Conservation (phyloP, 2,329 filamentous ascomycete genomes). For the Botrytis paeoniae region DNA sequence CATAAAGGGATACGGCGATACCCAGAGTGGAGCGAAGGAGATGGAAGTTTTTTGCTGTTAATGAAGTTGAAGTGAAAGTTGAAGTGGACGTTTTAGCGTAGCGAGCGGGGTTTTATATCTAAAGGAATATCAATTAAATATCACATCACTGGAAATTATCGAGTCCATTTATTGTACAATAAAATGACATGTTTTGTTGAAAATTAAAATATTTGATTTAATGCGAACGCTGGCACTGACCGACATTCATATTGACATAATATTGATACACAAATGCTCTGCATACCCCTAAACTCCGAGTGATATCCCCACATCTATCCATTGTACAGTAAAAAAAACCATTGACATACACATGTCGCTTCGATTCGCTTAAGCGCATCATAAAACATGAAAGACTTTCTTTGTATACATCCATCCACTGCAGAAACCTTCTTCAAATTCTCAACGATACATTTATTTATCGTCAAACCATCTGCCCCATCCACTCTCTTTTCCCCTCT, state of each 20-base stretch:
- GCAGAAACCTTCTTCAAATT: not conserved
- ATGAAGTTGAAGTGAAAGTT: not conserved
- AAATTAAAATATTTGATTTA: not conserved
- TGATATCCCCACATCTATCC: not conserved
- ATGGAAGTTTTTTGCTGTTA: not conserved
- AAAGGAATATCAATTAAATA: not conserved
- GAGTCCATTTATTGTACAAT: not conserved
- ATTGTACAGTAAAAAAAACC: not conserved
- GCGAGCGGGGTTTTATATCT: not conserved
- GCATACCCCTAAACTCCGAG: not conserved
- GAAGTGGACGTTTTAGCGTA: not conserved
- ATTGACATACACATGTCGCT: not conserved
- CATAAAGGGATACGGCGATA: not conserved
- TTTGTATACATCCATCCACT: not conserved
- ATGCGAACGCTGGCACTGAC: no score
- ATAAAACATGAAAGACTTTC: not conserved
- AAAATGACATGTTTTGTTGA: not conserved
- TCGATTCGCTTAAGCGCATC: not conserved
- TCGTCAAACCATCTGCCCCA: constrained; percentile 38
- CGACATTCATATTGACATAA: not conserved
- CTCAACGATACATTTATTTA: not conserved
- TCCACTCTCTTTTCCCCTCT: constrained; percentile 30
- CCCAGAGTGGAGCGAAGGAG: not conserved
- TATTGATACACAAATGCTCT: not conserved
- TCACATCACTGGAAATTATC: constrained; percentile 8